These are phyloP conservation scores for Rhodofomes roseus DNA, from an alignment of 1,284 basidiomycete genomes.

Conservation along the genomic window DNA sequence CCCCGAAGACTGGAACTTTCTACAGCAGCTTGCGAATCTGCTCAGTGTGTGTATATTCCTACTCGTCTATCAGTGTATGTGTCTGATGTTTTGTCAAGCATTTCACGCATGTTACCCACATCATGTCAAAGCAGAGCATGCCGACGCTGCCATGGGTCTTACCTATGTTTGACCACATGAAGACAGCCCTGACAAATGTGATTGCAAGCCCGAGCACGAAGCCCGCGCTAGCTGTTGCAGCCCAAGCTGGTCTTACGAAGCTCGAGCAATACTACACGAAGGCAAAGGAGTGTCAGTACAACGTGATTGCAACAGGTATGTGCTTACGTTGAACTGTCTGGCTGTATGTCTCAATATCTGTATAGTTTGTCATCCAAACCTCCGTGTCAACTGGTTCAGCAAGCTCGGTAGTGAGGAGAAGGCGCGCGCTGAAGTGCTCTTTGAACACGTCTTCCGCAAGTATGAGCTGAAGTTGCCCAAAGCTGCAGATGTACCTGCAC, in stretches of 20 bases:
- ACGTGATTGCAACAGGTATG: background rate
- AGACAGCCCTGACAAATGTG: background rate
- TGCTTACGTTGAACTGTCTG: background rate
- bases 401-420: background rate
- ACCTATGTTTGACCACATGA: constrained; percentile 2
- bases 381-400: constrained; percentile 5
- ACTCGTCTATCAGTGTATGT: background rate
- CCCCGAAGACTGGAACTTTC: background rate
- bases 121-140: background rate
- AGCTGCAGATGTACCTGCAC: background rate
- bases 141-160: constrained; percentile 3
- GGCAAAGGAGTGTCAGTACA: background rate
- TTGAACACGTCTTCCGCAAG: constrained; percentile 4
- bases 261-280: background rate
- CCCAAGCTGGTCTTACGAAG: background rate
- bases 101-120: background rate
- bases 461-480: constrained; percentile 2
- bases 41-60: background rate
- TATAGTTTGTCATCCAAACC: constrained; percentile 7
- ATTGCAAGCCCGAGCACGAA: background rate
- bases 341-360: background rate
- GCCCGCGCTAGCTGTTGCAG: background rate
- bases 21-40: background rate
- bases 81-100: background rate
- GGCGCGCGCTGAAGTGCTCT: background rate